These are phyloP conservation scores for Strigomonas culicis DNA, from an alignment of 208 protist genomes.

Conservation along the genomic window DNA sequence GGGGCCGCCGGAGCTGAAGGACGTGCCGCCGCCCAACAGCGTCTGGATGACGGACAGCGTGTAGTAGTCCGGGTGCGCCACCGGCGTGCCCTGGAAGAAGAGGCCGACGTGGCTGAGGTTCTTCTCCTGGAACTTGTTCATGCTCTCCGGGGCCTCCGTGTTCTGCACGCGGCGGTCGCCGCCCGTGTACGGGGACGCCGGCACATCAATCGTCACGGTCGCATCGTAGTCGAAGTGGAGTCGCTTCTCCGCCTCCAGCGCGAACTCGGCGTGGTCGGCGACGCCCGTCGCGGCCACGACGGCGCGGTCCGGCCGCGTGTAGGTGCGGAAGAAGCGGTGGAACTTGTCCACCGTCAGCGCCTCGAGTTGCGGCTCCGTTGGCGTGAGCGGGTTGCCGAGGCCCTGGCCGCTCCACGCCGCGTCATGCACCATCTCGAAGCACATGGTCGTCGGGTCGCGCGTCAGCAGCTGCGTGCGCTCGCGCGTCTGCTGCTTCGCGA, in stretches of 20 bases:
- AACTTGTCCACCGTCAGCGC: slow-evolving; percentile 64
- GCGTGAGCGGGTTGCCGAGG: slow-evolving; percentile 52
- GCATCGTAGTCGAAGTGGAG: slow-evolving; percentile 42
- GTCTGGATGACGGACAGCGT: slow-evolving; percentile 87
- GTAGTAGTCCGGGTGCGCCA: slow-evolving; percentile 84
- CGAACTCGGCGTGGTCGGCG: slow-evolving; percentile 66
- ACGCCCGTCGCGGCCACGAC: slow-evolving; percentile 84
- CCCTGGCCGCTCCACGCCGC: slow-evolving; percentile 81
- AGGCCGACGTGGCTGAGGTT: slow-evolving; percentile 86
- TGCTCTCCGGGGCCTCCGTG: slow-evolving; percentile 80
- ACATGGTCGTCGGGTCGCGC: slow-evolving; percentile 75
- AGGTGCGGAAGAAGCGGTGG: slow-evolving; percentile 47
- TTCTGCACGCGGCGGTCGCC: slow-evolving; percentile 69
- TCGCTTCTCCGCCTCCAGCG: slow-evolving; percentile 47
- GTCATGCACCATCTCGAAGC: slow-evolving; percentile 89
- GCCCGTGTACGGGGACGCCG: slow-evolving; percentile 63
- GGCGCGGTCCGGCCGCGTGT: slow-evolving; percentile 63
- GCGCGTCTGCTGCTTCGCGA: slow-evolving; percentile 57
- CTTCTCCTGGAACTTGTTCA: slow-evolving; percentile 92
- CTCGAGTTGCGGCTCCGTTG: slow-evolving; percentile 49
- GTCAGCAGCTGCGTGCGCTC: slow-evolving; percentile 41
- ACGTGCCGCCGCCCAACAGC: slow-evolving; percentile 84
- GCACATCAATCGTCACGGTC: slow-evolving; percentile 12
- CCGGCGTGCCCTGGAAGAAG: slow-evolving; percentile 83
- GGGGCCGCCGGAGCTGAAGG: slow-evolving; percentile 89